Evolutionary conservation across 805 yeast species (phyloP).

Genomic region (Teunomyces tritomae): DNA sequence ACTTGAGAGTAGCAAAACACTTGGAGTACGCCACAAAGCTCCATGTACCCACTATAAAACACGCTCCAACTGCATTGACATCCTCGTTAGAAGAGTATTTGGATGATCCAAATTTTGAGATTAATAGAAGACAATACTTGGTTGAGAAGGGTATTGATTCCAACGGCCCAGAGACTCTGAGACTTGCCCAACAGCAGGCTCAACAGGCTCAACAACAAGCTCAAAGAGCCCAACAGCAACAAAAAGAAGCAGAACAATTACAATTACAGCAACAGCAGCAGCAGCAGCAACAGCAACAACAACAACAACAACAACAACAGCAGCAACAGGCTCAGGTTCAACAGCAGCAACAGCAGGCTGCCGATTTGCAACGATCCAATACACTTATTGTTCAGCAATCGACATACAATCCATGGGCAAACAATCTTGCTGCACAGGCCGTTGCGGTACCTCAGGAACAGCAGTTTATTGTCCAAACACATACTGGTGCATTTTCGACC

Average conservation of each 20-base stretch:
- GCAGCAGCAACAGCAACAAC: constrained; percentile 3
- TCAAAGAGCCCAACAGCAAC: constrained; percentile 4
- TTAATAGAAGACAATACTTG: constrained; percentile 72
- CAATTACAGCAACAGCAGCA: constrained; percentile 1
- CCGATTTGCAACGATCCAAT: constrained; percentile 16
- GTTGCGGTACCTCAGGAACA: constrained; percentile 14
- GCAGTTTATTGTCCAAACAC: constrained; percentile 8
- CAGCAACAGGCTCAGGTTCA: constrained; percentile 4
- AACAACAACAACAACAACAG: not conserved
- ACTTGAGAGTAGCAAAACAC: constrained; percentile 84
- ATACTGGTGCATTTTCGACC: constrained; percentile 7
- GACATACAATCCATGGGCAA: constrained; percentile 42
- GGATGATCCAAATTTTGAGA: constrained; percentile 80
- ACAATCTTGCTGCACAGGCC: constrained; percentile 19
- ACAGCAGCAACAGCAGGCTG: not conserved
- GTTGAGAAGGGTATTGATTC: constrained; percentile 55
- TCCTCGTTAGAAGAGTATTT: constrained; percentile 84
- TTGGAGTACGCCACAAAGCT: constrained; percentile 82
- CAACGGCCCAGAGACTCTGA: constrained; percentile 1
- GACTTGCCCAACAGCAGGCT: constrained; percentile 6
- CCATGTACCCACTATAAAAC: constrained; percentile 93
- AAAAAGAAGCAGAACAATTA: constrained; percentile 3
- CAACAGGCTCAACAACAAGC: constrained; percentile 3
- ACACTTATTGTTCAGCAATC: constrained; percentile 37
- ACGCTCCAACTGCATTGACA: constrained; percentile 93